Evolutionary conservation across 83 land plant genomes (phyloP).

Genomic region (Thuja plicata): DNA sequence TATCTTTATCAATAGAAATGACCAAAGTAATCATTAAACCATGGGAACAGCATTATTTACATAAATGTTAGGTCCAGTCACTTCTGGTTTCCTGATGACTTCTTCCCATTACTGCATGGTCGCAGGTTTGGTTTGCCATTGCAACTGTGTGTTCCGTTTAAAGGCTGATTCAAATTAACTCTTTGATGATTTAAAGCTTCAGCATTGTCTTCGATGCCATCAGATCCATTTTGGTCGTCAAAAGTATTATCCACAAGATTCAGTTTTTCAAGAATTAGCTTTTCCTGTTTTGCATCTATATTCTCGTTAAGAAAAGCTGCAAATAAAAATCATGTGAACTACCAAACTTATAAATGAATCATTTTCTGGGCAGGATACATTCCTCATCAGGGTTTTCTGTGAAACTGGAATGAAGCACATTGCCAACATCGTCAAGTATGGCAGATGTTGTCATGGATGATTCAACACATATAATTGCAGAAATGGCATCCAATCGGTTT

Average conservation of each 20-base stretch:
- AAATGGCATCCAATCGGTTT: constrained; percentile 79
- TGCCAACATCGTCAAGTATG: constrained; percentile 84
- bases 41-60: neutral
- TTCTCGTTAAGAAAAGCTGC: constrained; percentile 27
- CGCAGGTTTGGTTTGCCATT: neutral
- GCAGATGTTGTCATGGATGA: constrained; percentile 99
- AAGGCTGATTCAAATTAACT: neutral
- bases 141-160: neutral
- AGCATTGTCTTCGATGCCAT: neutral
- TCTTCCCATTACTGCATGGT: constrained; percentile 9
- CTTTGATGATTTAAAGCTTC: neutral
- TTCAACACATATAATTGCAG: constrained; percentile 91
- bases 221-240: constrained; percentile 8
- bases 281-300: constrained; percentile 75
- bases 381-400: constrained; percentile 84
- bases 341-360: neutral
- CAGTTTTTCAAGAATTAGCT: constrained; percentile 56
- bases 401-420: constrained; percentile 92
- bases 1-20: neutral
- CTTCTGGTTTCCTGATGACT: neutral
- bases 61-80: neutral
- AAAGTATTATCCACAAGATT: constrained; percentile 22
- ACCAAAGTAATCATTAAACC: neutral
- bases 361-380: constrained; percentile 66
- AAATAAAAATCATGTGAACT: neutral